Conservation (phyloP, 768 basidiomycete species). For the Suillus subalutaceus region DNA sequence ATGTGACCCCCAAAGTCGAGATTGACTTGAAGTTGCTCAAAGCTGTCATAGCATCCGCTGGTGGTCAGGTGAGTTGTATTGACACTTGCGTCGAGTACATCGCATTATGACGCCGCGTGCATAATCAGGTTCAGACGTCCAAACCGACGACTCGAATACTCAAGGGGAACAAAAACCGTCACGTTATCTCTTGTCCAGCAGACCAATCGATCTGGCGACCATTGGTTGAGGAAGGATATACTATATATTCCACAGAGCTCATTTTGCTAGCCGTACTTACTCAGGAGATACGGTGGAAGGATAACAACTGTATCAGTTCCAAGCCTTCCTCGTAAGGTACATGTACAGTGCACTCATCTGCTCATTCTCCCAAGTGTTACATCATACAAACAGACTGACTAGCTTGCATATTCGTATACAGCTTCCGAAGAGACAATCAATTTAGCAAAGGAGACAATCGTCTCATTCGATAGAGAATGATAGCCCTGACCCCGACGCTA, state of each 20-base stretch:
- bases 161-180: constrained; percentile 49
- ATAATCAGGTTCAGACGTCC: constrained; percentile 41
- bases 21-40: constrained; percentile 64
- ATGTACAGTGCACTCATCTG: background rate
- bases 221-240: constrained; percentile 49
- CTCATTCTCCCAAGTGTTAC: background rate
- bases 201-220: constrained; percentile 71
- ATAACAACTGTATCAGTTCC: constrained; percentile 26
- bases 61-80: constrained; percentile 60
- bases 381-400: background rate
- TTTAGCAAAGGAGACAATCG: background rate
- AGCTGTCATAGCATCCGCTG: constrained; percentile 68
- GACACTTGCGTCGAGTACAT: background rate
- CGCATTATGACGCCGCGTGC: background rate
- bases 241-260: constrained; percentile 72
- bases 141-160: constrained; percentile 60
- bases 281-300: constrained; percentile 71
- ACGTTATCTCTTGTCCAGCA: constrained; percentile 66
- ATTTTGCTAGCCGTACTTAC: constrained; percentile 63
- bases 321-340: background rate
- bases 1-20: constrained; percentile 67
- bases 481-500: background rate
- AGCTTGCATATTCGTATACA: background rate
- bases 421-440: background rate
- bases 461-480: background rate